Percentiles rank a stretch among this genome's conserved stretches.
Evolutionary conservation across 2,329 filamentous ascomycete genomes (phyloP).

Genomic region (Aspergillus nomiae): DNA sequence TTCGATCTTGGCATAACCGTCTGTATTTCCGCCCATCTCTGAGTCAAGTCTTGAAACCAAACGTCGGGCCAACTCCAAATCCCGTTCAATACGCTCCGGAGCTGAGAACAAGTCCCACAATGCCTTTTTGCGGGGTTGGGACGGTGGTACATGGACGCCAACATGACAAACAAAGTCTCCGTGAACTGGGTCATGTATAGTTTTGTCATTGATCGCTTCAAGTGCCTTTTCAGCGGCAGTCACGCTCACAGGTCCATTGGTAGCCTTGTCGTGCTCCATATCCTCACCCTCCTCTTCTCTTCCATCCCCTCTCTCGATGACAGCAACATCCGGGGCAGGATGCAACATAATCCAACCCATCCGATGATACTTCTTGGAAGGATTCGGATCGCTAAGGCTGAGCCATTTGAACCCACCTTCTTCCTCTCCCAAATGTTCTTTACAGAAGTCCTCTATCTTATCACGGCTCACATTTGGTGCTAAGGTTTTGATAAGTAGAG

Average conservation of each 20-base stretch:
- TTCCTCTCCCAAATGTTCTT: slow-evolving; percentile 86
- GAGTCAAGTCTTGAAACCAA: slow-evolving; percentile 82
- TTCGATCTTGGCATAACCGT: slow-evolving; percentile 79
- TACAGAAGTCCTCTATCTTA: slow-evolving; percentile 92
- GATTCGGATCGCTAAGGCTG: slow-evolving; percentile 94
- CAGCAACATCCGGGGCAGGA: slow-evolving; percentile 68
- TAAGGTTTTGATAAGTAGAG: slow-evolving; percentile 95
- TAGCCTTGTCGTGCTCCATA: slow-evolving; percentile 40
- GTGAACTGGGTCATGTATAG: slow-evolving; percentile 88
- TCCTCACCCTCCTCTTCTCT: slow-evolving; percentile 68
- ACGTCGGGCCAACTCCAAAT: slow-evolving; percentile 79
- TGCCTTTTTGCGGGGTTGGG: slow-evolving; percentile 86
- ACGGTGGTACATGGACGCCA: slow-evolving; percentile 88
- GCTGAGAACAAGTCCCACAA: slow-evolving; percentile 96
- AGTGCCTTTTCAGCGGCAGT: slow-evolving; percentile 80
- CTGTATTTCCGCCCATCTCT: slow-evolving; percentile 75
- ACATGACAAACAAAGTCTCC: slow-evolving; percentile 98
- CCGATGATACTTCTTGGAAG: slow-evolving; percentile 92
- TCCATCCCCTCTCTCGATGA: slow-evolving; percentile 71
- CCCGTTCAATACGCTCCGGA: slow-evolving; percentile 88
- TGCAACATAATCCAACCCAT: slow-evolving; percentile 99
- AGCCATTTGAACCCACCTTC: slow-evolving; percentile 95
- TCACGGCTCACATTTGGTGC: slow-evolving; percentile 92
- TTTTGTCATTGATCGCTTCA: slow-evolving; percentile 95
- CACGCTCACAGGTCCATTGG: slow-evolving; percentile 33